These are phyloP conservation scores for Cladosporium sp. DNA, from an alignment of 2,329 filamentous ascomycete species.

Conservation along the genomic window DNA sequence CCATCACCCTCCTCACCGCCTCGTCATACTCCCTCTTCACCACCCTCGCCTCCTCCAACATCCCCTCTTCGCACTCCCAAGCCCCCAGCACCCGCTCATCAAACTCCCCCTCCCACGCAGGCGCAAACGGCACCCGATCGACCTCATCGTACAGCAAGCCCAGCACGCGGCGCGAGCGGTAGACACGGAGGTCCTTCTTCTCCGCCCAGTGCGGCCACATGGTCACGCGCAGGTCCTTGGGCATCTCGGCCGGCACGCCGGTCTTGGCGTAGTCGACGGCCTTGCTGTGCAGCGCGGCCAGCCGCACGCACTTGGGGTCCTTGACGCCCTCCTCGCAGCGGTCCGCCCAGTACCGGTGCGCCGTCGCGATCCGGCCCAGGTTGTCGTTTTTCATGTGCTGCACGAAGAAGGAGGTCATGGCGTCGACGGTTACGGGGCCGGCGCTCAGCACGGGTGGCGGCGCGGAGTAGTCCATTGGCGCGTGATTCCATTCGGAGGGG, in stretches of 20 bases:
- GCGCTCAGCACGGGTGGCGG: conserved; percentile 51
- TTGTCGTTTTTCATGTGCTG: conserved; percentile 87
- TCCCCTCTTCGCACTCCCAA: conserved; percentile 49
- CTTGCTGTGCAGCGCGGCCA: conserved; percentile 77
- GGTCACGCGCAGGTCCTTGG: conserved; percentile 51
- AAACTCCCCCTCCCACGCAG: conserved; percentile 66
- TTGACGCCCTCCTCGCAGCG: conserved; percentile 55
- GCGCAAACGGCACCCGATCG: conserved; percentile 60
- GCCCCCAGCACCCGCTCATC: conserved; percentile 65
- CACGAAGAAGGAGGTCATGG: conserved; percentile 81
- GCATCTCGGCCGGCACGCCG: conserved; percentile 67
- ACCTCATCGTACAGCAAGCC: conserved; percentile 80
- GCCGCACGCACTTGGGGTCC: conserved; percentile 59
- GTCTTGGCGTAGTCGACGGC: conserved; percentile 95
- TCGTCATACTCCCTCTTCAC: conserved; percentile 76
- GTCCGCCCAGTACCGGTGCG: conserved; percentile 77
- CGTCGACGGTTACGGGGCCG: conserved; percentile 60
- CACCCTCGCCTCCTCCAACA: conserved; percentile 53
- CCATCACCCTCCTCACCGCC: conserved; percentile 71
- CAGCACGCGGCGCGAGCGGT: conserved; percentile 64
- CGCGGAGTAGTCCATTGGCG: conserved; percentile 70
- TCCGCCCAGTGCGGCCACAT: conserved; percentile 86
- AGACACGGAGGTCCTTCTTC: conserved; percentile 43
- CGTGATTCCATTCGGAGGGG: conserved; percentile 61
- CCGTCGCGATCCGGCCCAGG: conserved; percentile 70